Percentiles rank a stretch among this genome's conserved stretches.
phyloP scores from a whole-genome alignment of 257 asterid species.

The Nicotiana obtusifolia region DNA sequence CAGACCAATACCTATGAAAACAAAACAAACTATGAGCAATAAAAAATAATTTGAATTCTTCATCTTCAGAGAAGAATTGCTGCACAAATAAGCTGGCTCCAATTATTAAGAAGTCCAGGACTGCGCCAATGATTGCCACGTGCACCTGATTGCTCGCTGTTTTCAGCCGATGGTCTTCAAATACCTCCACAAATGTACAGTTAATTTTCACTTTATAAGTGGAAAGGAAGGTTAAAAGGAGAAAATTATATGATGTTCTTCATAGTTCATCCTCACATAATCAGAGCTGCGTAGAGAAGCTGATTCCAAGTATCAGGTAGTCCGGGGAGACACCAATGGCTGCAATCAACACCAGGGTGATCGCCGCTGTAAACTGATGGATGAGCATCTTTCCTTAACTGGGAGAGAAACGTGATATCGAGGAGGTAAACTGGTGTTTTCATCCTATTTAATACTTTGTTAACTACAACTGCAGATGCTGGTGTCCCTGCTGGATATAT shows the following conservation, averaged over 20 bases:
- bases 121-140: conserved; percentile 67
- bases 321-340: conserved; percentile 90
- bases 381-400: conserved; percentile 73
- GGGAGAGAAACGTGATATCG: conserved; percentile 61
- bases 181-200: conserved; percentile 38
- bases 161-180: conserved; percentile 31
- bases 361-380: conserved; percentile 58
- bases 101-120: conserved; percentile 65
- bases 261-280: conserved; percentile 24
- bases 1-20: not conserved
- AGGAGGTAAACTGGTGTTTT: conserved; percentile 44
- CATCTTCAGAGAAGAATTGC: conserved; percentile 14
- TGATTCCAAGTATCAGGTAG: conserved; percentile 87
- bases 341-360: conserved; percentile 54
- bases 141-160: conserved; percentile 20
- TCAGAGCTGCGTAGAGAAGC: conserved; percentile 59
- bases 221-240: conserved; percentile 10
- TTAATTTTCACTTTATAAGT: conserved; percentile 42
- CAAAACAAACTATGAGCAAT: not conserved
- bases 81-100: conserved; percentile 63
- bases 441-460: conserved; percentile 40
- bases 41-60: not conserved
- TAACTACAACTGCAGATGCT: conserved; percentile 44
- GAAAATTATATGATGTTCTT: not conserved
- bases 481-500: conserved; percentile 55